These are phyloP conservation scores for Oryza rufipogon DNA, from an alignment of 176 grass and related monocot species.

Conservation along the genomic window DNA sequence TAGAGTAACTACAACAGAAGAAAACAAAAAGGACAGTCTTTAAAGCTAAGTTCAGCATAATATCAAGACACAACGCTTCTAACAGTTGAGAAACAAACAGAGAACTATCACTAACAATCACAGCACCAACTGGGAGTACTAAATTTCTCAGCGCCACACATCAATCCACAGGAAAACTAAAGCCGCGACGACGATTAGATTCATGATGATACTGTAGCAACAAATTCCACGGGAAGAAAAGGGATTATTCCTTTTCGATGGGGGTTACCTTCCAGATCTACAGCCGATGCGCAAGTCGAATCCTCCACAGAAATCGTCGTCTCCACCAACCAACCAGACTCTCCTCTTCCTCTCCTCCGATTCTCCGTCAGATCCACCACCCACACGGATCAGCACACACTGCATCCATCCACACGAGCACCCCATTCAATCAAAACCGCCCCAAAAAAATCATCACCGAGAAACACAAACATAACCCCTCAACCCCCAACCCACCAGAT, in stretches of 20 bases:
- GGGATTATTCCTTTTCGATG: background rate
- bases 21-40: background rate
- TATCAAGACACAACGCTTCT: background rate
- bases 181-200: background rate
- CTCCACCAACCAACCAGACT: background rate
- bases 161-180: background rate
- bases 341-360: too few species aligned
- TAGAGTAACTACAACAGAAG: background rate
- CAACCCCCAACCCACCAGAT: constrained; percentile 23
- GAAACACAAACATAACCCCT: background rate
- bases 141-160: background rate
- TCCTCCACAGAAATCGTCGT: background rate
- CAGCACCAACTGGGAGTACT: background rate
- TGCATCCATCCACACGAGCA: background rate
- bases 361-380: constrained; percentile 22
- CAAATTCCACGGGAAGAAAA: background rate
- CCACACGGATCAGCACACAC: background rate
- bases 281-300: background rate
- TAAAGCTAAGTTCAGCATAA: background rate
- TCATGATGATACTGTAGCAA: background rate
- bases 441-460: background rate
- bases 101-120: background rate
- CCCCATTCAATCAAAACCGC: background rate
- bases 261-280: constrained; percentile 45
- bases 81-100: background rate